Evolutionary conservation across 108 stramenopile species (phyloP), one percentile per base, ranked within the genome.

Genomic region (Parietichytrium sp.): DNA sequence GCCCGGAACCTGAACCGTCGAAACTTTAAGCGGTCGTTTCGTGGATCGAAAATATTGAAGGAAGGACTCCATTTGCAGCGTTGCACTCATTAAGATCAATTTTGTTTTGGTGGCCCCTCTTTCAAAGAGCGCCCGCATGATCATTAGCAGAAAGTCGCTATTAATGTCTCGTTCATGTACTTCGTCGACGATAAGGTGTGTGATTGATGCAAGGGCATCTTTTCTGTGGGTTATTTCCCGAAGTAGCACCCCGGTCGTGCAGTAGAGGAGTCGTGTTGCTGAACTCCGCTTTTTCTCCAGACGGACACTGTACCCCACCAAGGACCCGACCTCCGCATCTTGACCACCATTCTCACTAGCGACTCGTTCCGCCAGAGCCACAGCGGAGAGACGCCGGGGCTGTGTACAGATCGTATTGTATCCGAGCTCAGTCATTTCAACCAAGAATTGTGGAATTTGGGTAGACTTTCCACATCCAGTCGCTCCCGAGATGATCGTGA

Each of bases 321-420:
- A 53, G 29, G 79, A 36, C 15, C 87, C 51, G 82, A 90, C 48
- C 36, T 89, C 88, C 79, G 86, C 88, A 29, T 80, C 80, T n/a
- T n/a, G n/a, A n/a, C n/a, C n/a, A 47, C 90, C 72, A 27, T 72
- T 72, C 82, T 97, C 95, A 25, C 81, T 53, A 18, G 95, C 90
- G 20, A 97, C 95, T 29, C 95, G 92, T 49, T 95, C 90, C 6
- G 95, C 95, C 13, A 97, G 85, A n/a, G 93, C 85, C 16, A 91
- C 93, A 49, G 95, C 95, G 36, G 93, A 92, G 30, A 97, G 92
- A 53, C 93, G 85, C 38, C 95, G 85, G 27, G 96, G 95, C 87
- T 97, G 95, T 6, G 96, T 94, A 2, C 94, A 93, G 52, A 95
- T 77, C 49, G 90, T 87, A 54, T 80, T 89, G 49, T 54, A 83